Base-by-base conservation (phyloP, 2,329 filamentous ascomycete genomes). In the Colletotrichum sp. region DNA sequence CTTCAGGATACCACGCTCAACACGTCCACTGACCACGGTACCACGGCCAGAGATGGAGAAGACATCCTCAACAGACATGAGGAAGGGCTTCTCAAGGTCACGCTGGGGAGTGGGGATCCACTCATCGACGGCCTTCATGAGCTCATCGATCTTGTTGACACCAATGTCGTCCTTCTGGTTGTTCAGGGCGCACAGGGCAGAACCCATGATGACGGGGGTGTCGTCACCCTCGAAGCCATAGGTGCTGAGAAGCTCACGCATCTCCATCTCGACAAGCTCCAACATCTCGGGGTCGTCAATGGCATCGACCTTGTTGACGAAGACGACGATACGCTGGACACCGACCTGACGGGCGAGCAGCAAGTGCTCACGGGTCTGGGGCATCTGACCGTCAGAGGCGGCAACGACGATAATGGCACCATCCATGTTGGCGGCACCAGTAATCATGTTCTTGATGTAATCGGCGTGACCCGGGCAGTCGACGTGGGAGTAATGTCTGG, bases 401-500 rank as follows among this genome's bases (percentile, higher is more conserved):
- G 97, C 97, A 81, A 99, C 97, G 80, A 99, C 97, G 82, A 99
- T 98, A 85, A 99, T 96, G 82, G 97, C 96, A 82, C 97, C 97
- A 82, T 99, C 97, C 97, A 99, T 99, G 90, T 96, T 98, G 82
- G 97, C 96, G 78, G 97, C 96, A 93, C 97, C 97, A 80, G 97
- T 99, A 87, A 99, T 99, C 97, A 99, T 99, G 94, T 99, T 99
- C 93, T 99, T 99, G 90, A 99, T 98, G 91, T 99, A 99, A 95
- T 99, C 97, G 88, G 97, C 97, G 94, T 99, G 97, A 88, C 97
- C 97, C 75, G 97, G 97, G 88, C 97, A 99, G 92, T 99, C 97
- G 90, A 99, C 97, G 92, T 99, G 97, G 82, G 97, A 97, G 89
- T 99, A 99, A 90, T 99, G 97, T 84, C 97, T 94, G 84, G 90